Evolutionary conservation across 148 eudicot genomes (phyloP), one percentile per base, ranked within the genome.

Genomic region (Dianthus caryophyllus): DNA sequence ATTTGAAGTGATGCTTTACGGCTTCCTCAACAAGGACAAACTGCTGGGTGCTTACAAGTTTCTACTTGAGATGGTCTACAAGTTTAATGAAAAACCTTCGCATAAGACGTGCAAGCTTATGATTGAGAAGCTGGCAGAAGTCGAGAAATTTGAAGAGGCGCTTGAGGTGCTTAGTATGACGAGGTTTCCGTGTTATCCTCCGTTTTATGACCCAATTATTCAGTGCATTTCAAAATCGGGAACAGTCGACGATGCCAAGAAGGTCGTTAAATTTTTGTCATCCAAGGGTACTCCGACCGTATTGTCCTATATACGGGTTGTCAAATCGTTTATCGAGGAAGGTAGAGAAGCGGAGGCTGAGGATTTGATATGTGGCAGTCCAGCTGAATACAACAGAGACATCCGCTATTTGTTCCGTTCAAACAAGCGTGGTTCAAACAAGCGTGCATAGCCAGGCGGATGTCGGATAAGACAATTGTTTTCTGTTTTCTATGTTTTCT

Each of bases 291-390:
- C 62, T 69, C 87, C 96, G 25, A 73, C 97, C 5, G 68, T 73
- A 68, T 61, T 80, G 25, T 86, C 88, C 61, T 84, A 86, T 73
- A 72, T 83, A 22, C 77, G 75, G 59, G 64, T 84, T 9, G 76
- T 95, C 50, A 56, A 71, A 65, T 65, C 86, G 11, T 88, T 94
- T 72, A 72, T 86, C 25, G 57, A 78, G 26, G 81, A 81, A 73
- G 96, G 97, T 50, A 82, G 96, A 70, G 70, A 83, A 75, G 75
- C 79, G 27, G 97, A 88, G 78, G 98, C 97, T 20, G 84, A 79
- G 80, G 91, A 88, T 81, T 69, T 95, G 71, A 80, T 95, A 36
- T 85, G 58, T 53, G 77, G 74, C 68, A 82, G 87, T 81, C 97
- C 99, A 17, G 75, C 90, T 26, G 88, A 93, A 39, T 68, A 68